Evolutionary conservation across 305 asterid species (phyloP).

Genomic region (Fraxinus floribunda): DNA sequence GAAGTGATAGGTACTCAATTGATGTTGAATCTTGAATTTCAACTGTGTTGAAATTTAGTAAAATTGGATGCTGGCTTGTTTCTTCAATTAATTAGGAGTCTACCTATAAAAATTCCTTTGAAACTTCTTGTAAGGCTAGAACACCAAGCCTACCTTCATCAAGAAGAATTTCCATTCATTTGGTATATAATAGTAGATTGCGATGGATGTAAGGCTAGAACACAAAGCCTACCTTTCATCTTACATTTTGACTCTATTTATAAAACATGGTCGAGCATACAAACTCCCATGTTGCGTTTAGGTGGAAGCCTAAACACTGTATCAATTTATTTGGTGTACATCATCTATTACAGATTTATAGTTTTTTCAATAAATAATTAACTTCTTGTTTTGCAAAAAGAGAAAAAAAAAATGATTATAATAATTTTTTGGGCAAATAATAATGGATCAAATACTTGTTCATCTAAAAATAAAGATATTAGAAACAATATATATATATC

Average conservation of each 20-base stretch:
- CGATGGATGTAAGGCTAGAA: neutral
- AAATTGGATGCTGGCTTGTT: neutral
- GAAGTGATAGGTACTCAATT: neutral
- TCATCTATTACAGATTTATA: neutral
- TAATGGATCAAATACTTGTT: too few relatives aligned
- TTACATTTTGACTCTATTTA: neutral
- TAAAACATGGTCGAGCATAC: neutral
- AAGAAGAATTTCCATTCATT: neutral
- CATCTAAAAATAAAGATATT: too few relatives aligned
- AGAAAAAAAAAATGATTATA: neutral
- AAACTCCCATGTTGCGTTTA: neutral
- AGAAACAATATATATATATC: too few relatives aligned
- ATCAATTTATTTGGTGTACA: neutral
- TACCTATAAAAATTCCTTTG: neutral
- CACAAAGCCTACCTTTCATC: neutral
- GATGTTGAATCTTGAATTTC: neutral
- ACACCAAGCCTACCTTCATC: neutral
- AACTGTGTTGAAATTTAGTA: neutral
- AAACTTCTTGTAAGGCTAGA: neutral
- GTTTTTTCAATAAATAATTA: too few relatives aligned
- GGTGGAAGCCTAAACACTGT: neutral
- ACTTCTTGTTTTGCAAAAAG: neutral
- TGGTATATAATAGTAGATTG: neutral
- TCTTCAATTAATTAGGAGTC: neutral
- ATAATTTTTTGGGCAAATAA: too few relatives aligned